Evolutionary conservation across 208 protist genomes (phyloP), one percentile per base, ranked within the genome.

Genomic region (Trypanosoma theileri): DNA sequence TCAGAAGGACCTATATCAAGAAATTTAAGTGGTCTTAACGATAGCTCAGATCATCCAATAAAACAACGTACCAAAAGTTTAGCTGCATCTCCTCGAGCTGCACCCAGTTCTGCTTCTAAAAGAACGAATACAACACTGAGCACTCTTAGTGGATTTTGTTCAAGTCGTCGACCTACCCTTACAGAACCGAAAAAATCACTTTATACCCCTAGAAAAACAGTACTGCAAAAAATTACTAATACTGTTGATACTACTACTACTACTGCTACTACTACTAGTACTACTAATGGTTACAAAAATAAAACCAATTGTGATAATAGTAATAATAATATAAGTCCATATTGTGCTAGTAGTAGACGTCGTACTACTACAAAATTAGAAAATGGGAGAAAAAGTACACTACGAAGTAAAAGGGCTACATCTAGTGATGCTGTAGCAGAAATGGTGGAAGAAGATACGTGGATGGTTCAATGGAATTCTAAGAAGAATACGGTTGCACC

Each of bases 381-480:
- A 9, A n/a, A 42, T 13, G 54, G 16, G 41, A 59, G 41, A n/a
- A 59, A n/a, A 35, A 59, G 54, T n/a, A 6, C 0, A 3, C 19
- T 44, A 13, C 35, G 28, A 35, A 35, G 19, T 41, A 40, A 14
- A n/a, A 24, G 28, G 28, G 1, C 10, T 12, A 16, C 41, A 17
- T 17, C 54, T 42, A 6, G 28, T 6, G 28, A 35, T 35, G 6
- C 28, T 35, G 28, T 35, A 6, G 28, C 28, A 35, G 28, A 35
- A 35, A 35, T 35, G 28, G 58, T 31, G 50, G 19, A 46, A 13
- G 44, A 50, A 50, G 42, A n/a, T 24, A 24, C 8, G 17, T 62
- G 0, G 31, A 62, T 41, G 2, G 40, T 62, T 28, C 17, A 46
- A 9, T 62, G 58, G 58, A 51, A 51, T 44, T 62, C 58, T 52